phyloP scores from a whole-genome alignment of 768 basidiomycete species.

The Obba rivulosa region DNA sequence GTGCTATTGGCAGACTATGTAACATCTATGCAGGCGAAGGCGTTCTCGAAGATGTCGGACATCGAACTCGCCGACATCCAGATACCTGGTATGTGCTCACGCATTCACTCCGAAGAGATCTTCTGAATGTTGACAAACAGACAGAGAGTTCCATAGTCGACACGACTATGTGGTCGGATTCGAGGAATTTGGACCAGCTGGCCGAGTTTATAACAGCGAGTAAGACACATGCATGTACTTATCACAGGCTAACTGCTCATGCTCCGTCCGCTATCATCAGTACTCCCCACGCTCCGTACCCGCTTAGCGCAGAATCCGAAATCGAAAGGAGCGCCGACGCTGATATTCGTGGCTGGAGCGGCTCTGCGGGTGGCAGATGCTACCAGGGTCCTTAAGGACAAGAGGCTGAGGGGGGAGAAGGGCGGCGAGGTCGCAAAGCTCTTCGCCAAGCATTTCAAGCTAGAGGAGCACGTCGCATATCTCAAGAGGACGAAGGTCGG shows the following conservation, averaged over 20 bases:
- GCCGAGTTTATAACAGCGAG: slow-evolving; percentile 74
- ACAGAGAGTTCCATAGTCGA: slow-evolving; percentile 71
- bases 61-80: slow-evolving; percentile 78
- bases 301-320: slow-evolving; percentile 75
- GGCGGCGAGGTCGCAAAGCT: slow-evolving; percentile 92
- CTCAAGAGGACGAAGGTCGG: slow-evolving; percentile 82
- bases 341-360: slow-evolving; percentile 82
- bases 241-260: background rate
- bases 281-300: slow-evolving; percentile 58
- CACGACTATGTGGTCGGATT: slow-evolving; percentile 66
- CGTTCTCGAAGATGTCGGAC: slow-evolving; percentile 59
- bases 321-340: slow-evolving; percentile 75
- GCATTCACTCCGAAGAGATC: slow-evolving; percentile 5
- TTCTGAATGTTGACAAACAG: slow-evolving; percentile 41
- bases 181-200: slow-evolving; percentile 66
- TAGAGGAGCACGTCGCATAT: slow-evolving; percentile 81
- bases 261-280: slow-evolving; percentile 31
- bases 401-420: slow-evolving; percentile 69
- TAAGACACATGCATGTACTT: slow-evolving; percentile 25
- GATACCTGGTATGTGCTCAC: slow-evolving; percentile 63
- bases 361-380: slow-evolving; percentile 91
- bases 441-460: slow-evolving; percentile 92
- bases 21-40: slow-evolving; percentile 59
- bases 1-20: slow-evolving; percentile 58
- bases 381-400: slow-evolving; percentile 66